phyloP scores from a whole-genome alignment of 495 filamentous ascomycete genomes.

The Viridothelium virens region DNA sequence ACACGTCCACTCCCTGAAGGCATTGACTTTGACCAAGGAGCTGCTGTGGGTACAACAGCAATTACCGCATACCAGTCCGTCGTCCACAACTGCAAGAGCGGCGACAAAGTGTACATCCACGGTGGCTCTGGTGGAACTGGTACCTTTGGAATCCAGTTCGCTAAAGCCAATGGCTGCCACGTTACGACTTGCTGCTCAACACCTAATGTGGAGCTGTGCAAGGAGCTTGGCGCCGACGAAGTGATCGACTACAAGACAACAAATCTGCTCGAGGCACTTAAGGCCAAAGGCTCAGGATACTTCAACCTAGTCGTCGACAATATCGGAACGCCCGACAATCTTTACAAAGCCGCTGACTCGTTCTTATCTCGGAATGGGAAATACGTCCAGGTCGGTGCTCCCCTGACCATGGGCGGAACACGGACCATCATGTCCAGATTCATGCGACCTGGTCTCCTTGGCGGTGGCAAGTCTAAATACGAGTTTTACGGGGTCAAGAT shows the following conservation, averaged over 20 bases:
- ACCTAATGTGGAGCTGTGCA: conserved; percentile 36
- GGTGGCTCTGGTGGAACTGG: conserved; percentile 34
- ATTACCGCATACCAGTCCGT: conserved; percentile 32
- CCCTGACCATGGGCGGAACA: conserved; percentile 12
- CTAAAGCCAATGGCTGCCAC: conserved; percentile 29
- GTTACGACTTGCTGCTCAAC: conserved; percentile 32
- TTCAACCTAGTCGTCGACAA: conserved; percentile 58
- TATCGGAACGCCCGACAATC: conserved; percentile 42
- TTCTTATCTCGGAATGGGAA: conserved; percentile 47
- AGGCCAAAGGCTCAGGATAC: conserved; percentile 39
- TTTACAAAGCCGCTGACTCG: conserved; percentile 50
- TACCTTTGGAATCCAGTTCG: conserved; percentile 31
- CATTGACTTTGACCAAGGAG: conserved; percentile 26
- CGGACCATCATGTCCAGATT: conserved; percentile 29
- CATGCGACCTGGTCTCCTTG: conserved; percentile 50
- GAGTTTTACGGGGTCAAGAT: conserved; percentile 39
- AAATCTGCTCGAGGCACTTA: conserved; percentile 45
- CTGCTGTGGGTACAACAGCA: conserved; percentile 26
- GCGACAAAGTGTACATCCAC: conserved; percentile 35
- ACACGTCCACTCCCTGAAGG: conserved; percentile 25
- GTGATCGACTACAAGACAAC: conserved; percentile 59
- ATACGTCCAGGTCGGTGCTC: conserved; percentile 48
- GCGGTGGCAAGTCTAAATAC: conserved; percentile 56
- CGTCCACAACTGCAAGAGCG: conserved; percentile 24
- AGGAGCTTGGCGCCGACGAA: conserved; percentile 56